Percentiles rank a stretch among this genome's conserved stretches.
Conservation (phyloP, 2,329 filamentous ascomycete genomes). For the Paecilomyces sp. region DNA sequence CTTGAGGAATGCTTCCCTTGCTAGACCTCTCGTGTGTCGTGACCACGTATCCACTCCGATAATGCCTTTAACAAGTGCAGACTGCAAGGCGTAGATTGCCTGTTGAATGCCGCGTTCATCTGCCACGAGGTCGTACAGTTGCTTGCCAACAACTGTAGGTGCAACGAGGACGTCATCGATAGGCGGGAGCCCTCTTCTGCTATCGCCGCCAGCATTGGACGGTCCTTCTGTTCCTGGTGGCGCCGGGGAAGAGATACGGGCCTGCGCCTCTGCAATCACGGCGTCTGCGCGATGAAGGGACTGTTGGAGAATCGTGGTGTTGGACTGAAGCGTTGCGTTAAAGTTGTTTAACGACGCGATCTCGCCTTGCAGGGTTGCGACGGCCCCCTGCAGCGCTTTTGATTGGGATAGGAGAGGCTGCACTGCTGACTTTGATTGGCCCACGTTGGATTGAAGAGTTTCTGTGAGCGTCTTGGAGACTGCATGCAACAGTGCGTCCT, state of each 20-base stretch:
- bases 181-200: conserved; percentile 53
- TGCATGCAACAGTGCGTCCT: conserved; percentile 74
- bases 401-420: conserved; percentile 73
- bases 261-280: conserved; percentile 66
- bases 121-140: conserved; percentile 81
- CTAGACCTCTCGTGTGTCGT: conserved; percentile 38
- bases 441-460: conserved; percentile 61
- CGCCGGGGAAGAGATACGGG: conserved; percentile 36
- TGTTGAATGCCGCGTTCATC: conserved; percentile 85
- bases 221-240: conserved; percentile 10
- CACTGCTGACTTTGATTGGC: conserved; percentile 67
- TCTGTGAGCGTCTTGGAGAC: conserved; percentile 63
- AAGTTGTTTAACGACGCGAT: conserved; percentile 63
- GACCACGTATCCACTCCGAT: conserved; percentile 42
- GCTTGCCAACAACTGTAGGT: conserved; percentile 84
- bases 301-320: conserved; percentile 70
- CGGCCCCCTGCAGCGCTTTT: conserved; percentile 63
- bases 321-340: conserved; percentile 63
- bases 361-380: conserved; percentile 66
- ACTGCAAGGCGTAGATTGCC: conserved; percentile 62
- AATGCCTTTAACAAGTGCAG: conserved; percentile 37
- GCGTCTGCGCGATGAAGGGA: conserved; percentile 71
- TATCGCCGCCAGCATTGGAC: conserved; percentile 8
- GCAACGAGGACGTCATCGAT: conserved; percentile 92
- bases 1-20: conserved; percentile 42